Evolutionary conservation across 176 grass and related monocot genomes (phyloP).

Genomic region (Stipa capillata): DNA sequence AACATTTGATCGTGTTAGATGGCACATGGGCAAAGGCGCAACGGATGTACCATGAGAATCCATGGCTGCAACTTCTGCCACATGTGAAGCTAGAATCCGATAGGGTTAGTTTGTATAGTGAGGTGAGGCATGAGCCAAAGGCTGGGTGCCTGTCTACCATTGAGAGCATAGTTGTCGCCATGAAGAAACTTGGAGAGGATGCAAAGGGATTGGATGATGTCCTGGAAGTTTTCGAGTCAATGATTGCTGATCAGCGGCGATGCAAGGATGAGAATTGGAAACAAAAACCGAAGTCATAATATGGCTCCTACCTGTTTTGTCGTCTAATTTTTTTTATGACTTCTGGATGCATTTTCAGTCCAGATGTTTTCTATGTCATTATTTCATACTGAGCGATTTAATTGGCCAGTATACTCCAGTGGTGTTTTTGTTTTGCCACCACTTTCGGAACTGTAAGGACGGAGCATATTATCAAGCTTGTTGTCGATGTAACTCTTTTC

Average conservation of each 20-base stretch:
- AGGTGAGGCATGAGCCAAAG: slow-evolving; percentile 83
- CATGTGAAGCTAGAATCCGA: slow-evolving; percentile 64
- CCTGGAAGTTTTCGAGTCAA: slow-evolving; percentile 73
- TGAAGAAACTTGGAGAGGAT: slow-evolving; percentile 67
- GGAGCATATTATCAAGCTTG: not conserved
- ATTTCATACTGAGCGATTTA: not conserved
- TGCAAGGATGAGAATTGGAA: slow-evolving; percentile 72
- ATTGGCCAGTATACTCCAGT: not conserved
- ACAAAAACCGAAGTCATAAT: not conserved
- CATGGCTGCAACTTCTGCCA: slow-evolving; percentile 79
- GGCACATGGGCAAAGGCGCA: slow-evolving; percentile 95
- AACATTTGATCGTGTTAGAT: slow-evolving; percentile 73
- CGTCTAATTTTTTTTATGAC: not conserved
- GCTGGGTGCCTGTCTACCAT: slow-evolving; percentile 82
- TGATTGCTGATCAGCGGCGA: slow-evolving; percentile 70
- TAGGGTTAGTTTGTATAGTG: slow-evolving; percentile 64
- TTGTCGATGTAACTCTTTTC: not conserved
- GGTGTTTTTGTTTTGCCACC: not conserved
- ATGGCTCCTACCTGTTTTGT: not conserved
- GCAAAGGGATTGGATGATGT: slow-evolving; percentile 45
- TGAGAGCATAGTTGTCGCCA: slow-evolving; percentile 78
- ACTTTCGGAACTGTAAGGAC: not conserved
- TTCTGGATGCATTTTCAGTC: slow-evolving; percentile 27
- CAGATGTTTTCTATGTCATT: not conserved
- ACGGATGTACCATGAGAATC: slow-evolving; percentile 95